A percentile compares a stretch with the other conserved stretches of the same genome.
phyloP scores from a whole-genome alignment of 192 early-diverging fungal species.

The Umbelopsis vinacea region DNA sequence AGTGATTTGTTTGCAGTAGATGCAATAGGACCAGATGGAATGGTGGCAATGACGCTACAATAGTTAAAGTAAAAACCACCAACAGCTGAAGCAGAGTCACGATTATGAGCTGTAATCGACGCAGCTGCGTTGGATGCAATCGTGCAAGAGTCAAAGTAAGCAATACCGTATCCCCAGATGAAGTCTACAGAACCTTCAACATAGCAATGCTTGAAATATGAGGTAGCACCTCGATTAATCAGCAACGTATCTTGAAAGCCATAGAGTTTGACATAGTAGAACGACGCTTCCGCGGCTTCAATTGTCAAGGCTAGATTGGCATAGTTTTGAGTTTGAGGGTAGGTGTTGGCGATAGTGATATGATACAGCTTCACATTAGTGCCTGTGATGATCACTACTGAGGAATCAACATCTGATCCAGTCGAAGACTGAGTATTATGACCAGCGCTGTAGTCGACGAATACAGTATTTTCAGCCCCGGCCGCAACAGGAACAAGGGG shows the following conservation, averaged over 20 bases:
- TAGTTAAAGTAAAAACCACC: constrained; percentile 27
- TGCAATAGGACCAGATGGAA: constrained; percentile 23
- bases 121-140: constrained; percentile 13
- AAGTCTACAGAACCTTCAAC: constrained; percentile 41
- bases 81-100: not conserved
- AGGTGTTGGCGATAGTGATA: constrained; percentile 27
- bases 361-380: constrained; percentile 25
- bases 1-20: not conserved
- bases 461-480: constrained; percentile 9
- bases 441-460: constrained; percentile 15
- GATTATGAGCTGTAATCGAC: constrained; percentile 27
- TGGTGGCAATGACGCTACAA: constrained; percentile 21
- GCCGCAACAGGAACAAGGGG: not conserved
- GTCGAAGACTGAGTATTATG: constrained; percentile 13
- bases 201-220: constrained; percentile 37
- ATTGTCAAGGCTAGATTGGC: constrained; percentile 26
- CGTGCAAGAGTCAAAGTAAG: constrained; percentile 16
- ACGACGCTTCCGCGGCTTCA: constrained; percentile 18
- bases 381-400: constrained; percentile 4
- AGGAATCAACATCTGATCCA: constrained; percentile 20
- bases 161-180: constrained; percentile 38
- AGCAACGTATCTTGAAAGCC: constrained; percentile 39
- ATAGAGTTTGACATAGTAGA: constrained; percentile 28
- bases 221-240: constrained; percentile 21
- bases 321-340: constrained; percentile 24